Percentiles rank a stretch among this genome's conserved stretches.
Conservation (phyloP, 2,329 filamentous ascomycete genomes). For the Exserohilum rostratum region DNA sequence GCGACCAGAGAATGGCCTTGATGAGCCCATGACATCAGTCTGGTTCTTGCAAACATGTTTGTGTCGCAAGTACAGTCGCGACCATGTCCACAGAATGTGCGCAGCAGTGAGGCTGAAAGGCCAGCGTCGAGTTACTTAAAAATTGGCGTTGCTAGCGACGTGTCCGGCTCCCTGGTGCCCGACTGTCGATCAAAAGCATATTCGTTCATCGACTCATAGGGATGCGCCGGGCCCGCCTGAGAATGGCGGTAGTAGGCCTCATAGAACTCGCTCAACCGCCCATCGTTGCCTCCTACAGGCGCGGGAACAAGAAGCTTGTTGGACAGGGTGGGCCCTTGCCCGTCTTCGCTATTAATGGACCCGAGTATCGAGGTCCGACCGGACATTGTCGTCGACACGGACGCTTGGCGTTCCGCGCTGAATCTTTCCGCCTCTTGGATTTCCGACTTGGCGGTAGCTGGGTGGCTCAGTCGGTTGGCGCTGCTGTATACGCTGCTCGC, state of each 20-base stretch:
- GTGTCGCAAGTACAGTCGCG: neutral
- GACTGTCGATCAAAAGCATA: conserved; percentile 27
- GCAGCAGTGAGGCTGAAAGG: conserved; percentile 12
- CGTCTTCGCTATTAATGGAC: conserved; percentile 19
- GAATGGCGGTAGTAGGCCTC: conserved; percentile 48
- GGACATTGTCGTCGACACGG: conserved; percentile 25
- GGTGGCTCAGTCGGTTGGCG: conserved; percentile 23
- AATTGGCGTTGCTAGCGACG: conserved; percentile 34
- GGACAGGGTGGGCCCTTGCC: conserved; percentile 21
- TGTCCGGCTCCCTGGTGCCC: conserved; percentile 39
- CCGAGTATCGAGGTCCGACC: conserved; percentile 26
- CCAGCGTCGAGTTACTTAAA: conserved; percentile 27
- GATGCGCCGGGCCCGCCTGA: conserved; percentile 15
- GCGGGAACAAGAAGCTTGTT: conserved; percentile 22
- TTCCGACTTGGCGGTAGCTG: conserved; percentile 19
- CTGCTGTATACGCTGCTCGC: conserved; percentile 45
- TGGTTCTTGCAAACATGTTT: neutral
- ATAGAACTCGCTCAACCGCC: conserved; percentile 49
- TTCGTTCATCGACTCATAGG: conserved; percentile 16
- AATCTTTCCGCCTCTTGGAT: conserved; percentile 1
- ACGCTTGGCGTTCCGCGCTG: conserved; percentile 17
- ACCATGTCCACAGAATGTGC: neutral
- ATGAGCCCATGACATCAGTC: too few species aligned
- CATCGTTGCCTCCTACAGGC: conserved; percentile 22
- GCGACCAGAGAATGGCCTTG: too few species aligned